Evolutionary conservation across 164 flowering plant genomes (phyloP), one percentile per base, ranked within the genome.

Genomic region (Dillenia suffruticosa): DNA sequence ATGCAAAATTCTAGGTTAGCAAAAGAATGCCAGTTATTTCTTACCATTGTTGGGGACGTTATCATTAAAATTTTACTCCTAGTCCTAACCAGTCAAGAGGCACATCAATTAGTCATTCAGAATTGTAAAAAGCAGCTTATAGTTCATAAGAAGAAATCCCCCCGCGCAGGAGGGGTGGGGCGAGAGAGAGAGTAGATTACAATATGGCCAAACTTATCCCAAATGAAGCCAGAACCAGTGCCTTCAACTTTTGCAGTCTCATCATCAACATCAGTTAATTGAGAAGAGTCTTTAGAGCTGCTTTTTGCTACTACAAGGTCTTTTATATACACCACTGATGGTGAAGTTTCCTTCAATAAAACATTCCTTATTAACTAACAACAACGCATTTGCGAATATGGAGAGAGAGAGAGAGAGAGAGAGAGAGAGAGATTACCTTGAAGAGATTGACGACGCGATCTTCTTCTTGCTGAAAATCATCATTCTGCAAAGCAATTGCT

Each of bases 171-270:
- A n/a, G n/a, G n/a, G 22, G 22, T 19, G 22, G 24, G 22, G n/a
- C 22, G 54, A 5, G 9, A 10, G n/a, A 1, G 9, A 51, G 66
- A 68, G 61, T 68, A 0, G 59, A 91, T 51, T 84, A 90, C 98
- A 77, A 93, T 90, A 76, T 93, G 97, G 49, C 97, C 98, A 74
- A 71, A 76, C 69, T 81, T 84, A 70, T 93, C 98, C 97, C 96
- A 93, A 9, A 93, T 73, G 72, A 93, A 90, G 54, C 98, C 97
- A 0, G 98, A 93, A 59, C 97, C 96, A 40, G 95, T 93, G 57
- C 98, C 98, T 81, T 92, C 89, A 62, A 89, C 84, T 74, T 82
- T 88, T 2, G 74, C 79, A 77, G 74, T 71, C 53, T 78, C 88
- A 67, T 83, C 89, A 17, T 82, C 84, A 9, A 13, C 50, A 19